Evolutionary conservation across 805 yeast genomes (phyloP).

Genomic region (Hanseniaspora valbyensis): DNA sequence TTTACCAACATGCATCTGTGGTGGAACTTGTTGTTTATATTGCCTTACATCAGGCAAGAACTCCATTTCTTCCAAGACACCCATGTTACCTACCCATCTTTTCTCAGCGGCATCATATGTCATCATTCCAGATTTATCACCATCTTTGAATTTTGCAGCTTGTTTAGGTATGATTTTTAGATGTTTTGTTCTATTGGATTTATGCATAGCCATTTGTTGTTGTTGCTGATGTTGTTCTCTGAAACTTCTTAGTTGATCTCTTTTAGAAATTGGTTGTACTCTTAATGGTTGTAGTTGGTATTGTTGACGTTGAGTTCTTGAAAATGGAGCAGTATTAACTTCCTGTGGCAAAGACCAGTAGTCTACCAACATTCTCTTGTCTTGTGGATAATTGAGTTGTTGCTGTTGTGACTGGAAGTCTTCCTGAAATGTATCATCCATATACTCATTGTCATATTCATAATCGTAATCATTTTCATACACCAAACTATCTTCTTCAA

Average conservation of each 20-base stretch:
- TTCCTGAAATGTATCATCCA: conserved; percentile 11
- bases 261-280: neutral
- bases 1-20: neutral
- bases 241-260: neutral
- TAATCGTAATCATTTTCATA: neutral
- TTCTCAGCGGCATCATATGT: conserved; percentile 4
- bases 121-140: conserved; percentile 11
- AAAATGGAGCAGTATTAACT: neutral
- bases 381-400: neutral
- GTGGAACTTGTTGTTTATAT: neutral
- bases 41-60: conserved; percentile 6
- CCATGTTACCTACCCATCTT: conserved; percentile 8
- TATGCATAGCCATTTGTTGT: neutral
- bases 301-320: neutral
- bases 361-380: neutral
- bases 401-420: conserved; percentile 3
- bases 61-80: neutral
- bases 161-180: neutral
- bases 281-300: neutral
- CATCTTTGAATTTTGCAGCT: conserved; percentile 1
- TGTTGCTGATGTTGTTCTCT: neutral
- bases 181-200: neutral
- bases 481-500: neutral
- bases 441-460: neutral
- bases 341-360: conserved; percentile 12